A percentile compares a stretch with the other conserved stretches of the same genome.
Evolutionary conservation across 2,329 filamentous ascomycete genomes (phyloP).

Genomic region (Knufia petricola): DNA sequence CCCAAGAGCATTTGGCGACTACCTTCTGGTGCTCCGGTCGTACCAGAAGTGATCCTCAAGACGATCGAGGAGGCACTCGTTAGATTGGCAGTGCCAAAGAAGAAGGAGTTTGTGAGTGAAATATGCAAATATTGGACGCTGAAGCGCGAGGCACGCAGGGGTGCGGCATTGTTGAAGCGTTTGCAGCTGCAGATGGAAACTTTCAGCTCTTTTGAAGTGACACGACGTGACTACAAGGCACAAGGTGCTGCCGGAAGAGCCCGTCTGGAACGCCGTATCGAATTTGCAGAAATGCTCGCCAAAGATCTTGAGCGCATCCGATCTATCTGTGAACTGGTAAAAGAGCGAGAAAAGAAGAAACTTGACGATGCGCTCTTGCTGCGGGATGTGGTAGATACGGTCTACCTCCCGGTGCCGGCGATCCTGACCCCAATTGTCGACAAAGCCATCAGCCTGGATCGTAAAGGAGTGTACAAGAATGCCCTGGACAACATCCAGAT

Average conservation of each 20-base stretch:
- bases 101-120: conserved; percentile 75
- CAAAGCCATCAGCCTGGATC: conserved; percentile 61
- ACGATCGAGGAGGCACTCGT: conserved; percentile 74
- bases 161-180: conserved; percentile 83
- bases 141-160: conserved; percentile 84
- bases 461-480: conserved; percentile 41
- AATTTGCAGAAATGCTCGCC: conserved; percentile 62
- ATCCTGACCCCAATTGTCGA: conserved; percentile 69
- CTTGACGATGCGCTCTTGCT: conserved; percentile 67
- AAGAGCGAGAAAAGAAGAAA: conserved; percentile 67
- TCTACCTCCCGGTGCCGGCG: conserved; percentile 81
- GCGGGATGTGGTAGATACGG: conserved; percentile 69
- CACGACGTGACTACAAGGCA: conserved; percentile 84
- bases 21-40: conserved; percentile 87
- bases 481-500: conserved; percentile 44
- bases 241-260: conserved; percentile 80
- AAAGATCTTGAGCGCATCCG: conserved; percentile 70
- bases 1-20: conserved; percentile 76
- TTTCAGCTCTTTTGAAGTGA: conserved; percentile 96
- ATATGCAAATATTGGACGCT: conserved; percentile 96
- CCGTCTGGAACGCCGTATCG: conserved; percentile 69
- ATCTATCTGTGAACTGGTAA: conserved; percentile 58
- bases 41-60: conserved; percentile 79
- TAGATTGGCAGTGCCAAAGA: conserved; percentile 72
- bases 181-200: conserved; percentile 91